Conservation (phyloP, 2,329 filamentous ascomycete genomes). For the Dothistroma pini region DNA sequence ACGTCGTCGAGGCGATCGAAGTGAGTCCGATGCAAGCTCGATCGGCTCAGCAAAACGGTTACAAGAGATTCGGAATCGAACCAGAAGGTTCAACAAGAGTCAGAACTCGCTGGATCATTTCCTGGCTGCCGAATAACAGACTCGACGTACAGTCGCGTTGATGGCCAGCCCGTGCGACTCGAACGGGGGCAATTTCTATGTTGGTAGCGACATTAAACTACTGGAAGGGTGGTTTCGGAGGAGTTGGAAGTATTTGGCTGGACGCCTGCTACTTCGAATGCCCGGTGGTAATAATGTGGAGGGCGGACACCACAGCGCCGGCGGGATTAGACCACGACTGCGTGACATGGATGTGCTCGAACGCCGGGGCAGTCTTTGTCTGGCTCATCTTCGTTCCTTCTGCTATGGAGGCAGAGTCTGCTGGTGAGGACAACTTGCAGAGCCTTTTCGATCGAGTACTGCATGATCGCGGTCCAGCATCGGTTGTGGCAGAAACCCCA, state of each 20-base stretch:
- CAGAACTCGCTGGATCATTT: not conserved
- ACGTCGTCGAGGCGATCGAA: not conserved
- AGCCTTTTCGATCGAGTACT: not conserved
- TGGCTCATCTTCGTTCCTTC: not conserved
- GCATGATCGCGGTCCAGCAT: not conserved
- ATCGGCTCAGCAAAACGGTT: not conserved
- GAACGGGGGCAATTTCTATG: not conserved
- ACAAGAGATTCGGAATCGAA: not conserved
- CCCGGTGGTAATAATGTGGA: no score
- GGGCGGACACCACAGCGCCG: no score
- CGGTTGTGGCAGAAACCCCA: not conserved
- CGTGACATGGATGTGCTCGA: no score
- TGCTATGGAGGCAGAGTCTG: not conserved
- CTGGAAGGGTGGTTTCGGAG: not conserved
- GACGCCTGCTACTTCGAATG: not conserved
- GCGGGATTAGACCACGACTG: no score
- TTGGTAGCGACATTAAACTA: not conserved
- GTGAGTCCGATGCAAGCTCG: conserved; percentile 3
- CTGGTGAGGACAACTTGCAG: not conserved
- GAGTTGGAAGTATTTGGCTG: not conserved
- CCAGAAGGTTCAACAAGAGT: not conserved
- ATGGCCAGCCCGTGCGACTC: not conserved
- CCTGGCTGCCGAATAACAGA: not conserved
- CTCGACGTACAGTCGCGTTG: not conserved
- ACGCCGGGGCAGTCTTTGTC: no score